Percentiles rank a stretch among this genome's conserved stretches.
Evolutionary conservation across 2,329 filamentous ascomycete genomes (phyloP).

Genomic region (Laburnicola sp.): DNA sequence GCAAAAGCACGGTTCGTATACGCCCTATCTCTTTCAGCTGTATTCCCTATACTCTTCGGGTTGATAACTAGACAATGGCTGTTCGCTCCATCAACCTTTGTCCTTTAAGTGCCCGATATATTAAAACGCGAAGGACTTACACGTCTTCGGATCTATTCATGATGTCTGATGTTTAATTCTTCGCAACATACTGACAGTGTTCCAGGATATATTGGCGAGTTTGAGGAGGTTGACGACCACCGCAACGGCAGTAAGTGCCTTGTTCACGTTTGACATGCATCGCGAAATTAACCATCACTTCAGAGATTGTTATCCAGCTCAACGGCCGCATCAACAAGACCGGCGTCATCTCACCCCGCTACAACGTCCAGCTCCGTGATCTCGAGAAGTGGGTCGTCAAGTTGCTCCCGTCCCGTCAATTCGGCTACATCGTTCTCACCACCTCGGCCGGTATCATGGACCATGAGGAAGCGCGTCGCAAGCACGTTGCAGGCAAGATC

Average conservation of each 20-base stretch:
- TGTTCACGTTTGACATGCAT: too few species aligned
- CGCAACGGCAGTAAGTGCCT: slow-evolving; percentile 96
- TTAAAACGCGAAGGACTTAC: slow-evolving; percentile 89
- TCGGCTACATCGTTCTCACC: slow-evolving; percentile 98
- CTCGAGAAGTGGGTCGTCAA: slow-evolving; percentile 99
- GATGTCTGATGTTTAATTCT: slow-evolving; percentile 92
- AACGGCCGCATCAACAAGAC: slow-evolving; percentile 81
- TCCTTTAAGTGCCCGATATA: slow-evolving; percentile 99
- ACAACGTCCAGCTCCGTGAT: slow-evolving; percentile 97
- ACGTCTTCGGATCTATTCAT: slow-evolving; percentile 78
- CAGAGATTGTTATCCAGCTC: neutral
- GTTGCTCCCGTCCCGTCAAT: slow-evolving; percentile 98
- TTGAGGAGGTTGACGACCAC: slow-evolving; percentile 99
- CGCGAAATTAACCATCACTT: too few species aligned
- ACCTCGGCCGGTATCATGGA: slow-evolving; percentile 99
- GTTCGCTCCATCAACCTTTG: slow-evolving; percentile 78
- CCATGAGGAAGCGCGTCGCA: slow-evolving; percentile 98
- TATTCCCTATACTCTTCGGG: slow-evolving; percentile 64
- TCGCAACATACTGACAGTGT: slow-evolving; percentile 76
- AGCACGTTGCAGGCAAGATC: slow-evolving; percentile 99
- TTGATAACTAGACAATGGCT: slow-evolving; percentile 99
- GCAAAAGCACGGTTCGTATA: slow-evolving; percentile 95
- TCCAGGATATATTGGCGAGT: slow-evolving; percentile 97
- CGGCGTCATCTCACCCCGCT: slow-evolving; percentile 98
- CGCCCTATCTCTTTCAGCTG: slow-evolving; percentile 12